phyloP scores from a whole-genome alignment of 176 grass and related monocot species.

The Zoysia japonica region DNA sequence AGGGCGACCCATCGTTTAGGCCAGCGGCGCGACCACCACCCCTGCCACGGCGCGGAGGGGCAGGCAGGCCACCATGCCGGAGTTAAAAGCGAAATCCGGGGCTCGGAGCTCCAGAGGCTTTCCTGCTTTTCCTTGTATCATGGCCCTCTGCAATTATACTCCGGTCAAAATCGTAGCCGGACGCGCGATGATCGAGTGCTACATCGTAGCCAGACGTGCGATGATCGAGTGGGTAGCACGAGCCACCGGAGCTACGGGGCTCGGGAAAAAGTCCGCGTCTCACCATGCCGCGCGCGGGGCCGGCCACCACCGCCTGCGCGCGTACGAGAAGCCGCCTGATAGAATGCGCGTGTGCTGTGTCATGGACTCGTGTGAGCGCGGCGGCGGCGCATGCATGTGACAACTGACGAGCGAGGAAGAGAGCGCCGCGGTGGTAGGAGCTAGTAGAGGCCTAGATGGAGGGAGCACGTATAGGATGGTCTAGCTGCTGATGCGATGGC shows the following conservation, averaged over 20 bases:
- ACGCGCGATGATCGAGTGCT: too few relatives aligned
- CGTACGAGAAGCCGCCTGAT: neutral
- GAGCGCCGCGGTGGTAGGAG: too few relatives aligned
- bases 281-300: slow-evolving; percentile 32
- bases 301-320: slow-evolving; percentile 39
- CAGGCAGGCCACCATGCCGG: slow-evolving; percentile 33
- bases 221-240: too few relatives aligned
- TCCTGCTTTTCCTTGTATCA: too few relatives aligned
- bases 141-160: too few relatives aligned
- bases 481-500: neutral
- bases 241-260: too few relatives aligned
- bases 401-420: neutral
- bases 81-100: too few relatives aligned
- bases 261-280: too few relatives aligned
- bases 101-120: too few relatives aligned
- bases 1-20: neutral
- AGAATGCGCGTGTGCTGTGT: neutral
- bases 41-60: slow-evolving; percentile 17
- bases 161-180: too few relatives aligned
- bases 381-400: neutral
- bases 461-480: neutral
- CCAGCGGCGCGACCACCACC: neutral
- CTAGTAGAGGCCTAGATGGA: neutral
- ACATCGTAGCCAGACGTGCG: too few relatives aligned
- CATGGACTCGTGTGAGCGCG: too few relatives aligned